Base-by-base conservation (phyloP, 75 land plant genomes). In the Cryptomeria japonica region DNA sequence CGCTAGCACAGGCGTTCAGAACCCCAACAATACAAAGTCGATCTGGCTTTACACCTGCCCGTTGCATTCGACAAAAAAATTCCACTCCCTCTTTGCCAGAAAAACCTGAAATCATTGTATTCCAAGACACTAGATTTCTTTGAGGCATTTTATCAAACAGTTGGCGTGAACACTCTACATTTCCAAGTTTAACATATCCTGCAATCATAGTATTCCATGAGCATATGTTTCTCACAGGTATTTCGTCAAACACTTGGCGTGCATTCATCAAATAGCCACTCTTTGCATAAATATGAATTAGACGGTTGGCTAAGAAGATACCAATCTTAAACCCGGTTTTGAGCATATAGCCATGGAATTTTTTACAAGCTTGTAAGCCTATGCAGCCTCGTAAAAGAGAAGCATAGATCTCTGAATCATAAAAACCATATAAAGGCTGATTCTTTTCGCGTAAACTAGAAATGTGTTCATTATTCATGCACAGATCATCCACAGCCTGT, bases 121-220 rank as follows among this genome's bases (percentile, higher is more conserved):
- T 89, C 90, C 90, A 89, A 15, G 90, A 88, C 34, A 88, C 85
- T 47, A 88, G 44, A 22, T 89, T 76, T 85, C 84, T n/a, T 42
- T 72, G 14, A 15, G 44, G 42, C 85, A 88, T 88, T 31, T 22
- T 28, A 2, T 38, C 58, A 80, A 89, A 89, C 41, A 88, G 68
- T 31, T 47, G 34, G 15, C 41, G 31, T 13, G 90, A 72, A 22
- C 56, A 58, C 46, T 32, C 46, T 5, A 88, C 25, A 47, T 41
- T 56, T 58, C 90, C 90, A 38, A 16, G 58, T 36, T 89, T 79
- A 16, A 53, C 90, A 61, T 89, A 89, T 25, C 82, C 82, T 39
- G 68, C 68, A n/a, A 88, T 88, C 88, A 88, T 88, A 25, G 90
- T 55, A 31, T 79, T 89, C 90, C 90, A 89, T 37, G 90, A 89